Conservation (phyloP, 345 rosid species). For the Linum usitatissimum region DNA sequence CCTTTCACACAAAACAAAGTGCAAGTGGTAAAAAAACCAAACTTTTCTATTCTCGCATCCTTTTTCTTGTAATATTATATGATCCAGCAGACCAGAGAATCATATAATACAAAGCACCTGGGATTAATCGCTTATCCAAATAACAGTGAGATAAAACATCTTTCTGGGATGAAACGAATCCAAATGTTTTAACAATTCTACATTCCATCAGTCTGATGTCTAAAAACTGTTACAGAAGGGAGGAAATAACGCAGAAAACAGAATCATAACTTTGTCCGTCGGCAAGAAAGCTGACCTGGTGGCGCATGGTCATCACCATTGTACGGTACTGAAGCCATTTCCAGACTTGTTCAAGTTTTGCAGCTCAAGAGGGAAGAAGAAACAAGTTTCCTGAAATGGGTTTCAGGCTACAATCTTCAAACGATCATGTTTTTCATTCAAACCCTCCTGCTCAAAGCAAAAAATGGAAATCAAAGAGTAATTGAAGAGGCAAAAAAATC, state of each 20-base stretch:
- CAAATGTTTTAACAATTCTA: not conserved
- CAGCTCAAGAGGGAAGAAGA: not conserved
- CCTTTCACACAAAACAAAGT: not conserved
- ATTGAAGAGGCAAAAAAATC: not conserved
- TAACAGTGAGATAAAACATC: not conserved
- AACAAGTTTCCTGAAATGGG: not conserved
- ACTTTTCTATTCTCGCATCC: not conserved
- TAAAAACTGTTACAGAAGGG: not conserved
- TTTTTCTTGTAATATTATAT: too few relatives aligned
- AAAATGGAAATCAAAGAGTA: not conserved
- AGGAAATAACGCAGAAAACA: not conserved
- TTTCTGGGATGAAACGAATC: not conserved
- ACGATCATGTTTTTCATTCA: not conserved
- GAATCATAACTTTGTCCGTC: not conserved
- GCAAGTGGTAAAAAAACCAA: not conserved
- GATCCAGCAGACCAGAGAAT: not conserved
- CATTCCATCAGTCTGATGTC: not conserved
- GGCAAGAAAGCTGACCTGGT: not conserved
- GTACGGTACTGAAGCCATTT: not conserved
- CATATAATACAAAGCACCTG: not conserved
- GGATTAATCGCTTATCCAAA: not conserved
- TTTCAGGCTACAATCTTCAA: not conserved
- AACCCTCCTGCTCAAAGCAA: not conserved
- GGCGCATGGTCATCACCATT: not conserved
- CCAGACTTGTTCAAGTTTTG: not conserved